Evolutionary conservation across 805 yeast species (phyloP), one percentile per base, ranked within the genome.

Genomic region (Hanseniaspora lindneri): DNA sequence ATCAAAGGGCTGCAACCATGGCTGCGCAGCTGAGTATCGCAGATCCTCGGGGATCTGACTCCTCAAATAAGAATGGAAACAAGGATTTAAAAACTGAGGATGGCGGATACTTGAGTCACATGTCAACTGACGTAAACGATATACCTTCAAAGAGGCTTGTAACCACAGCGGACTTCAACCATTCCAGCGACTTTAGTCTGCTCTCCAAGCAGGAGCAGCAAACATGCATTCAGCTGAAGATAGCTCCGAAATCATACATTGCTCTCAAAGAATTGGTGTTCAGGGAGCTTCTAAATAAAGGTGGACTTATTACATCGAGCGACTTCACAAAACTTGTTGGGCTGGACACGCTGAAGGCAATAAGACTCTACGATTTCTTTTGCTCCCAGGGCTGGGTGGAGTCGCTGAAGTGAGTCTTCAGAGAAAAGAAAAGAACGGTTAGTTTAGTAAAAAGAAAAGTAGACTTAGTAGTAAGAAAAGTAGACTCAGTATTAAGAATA

Each of bases 241-340:
- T 94, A 10, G 66, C 83, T 50, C 98, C 99, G 14, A 89, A 92
- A 62, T 94, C 97, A 3, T 92, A 89, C 59, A 68, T 92, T 52
- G 95, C 94, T 2, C 84, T 92, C 54, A 92, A 92, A 60, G 95
- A 85, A 61, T 77, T 85, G 3, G 64, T 92, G 49, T 86, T 92
- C 70, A 76, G 94, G 56, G 96, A 88, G 60, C 76, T 94, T 28
- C 68, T 88, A 34, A 79, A 84, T 55, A 79, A 83, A 37, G 94
- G 94, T 34, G 97, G 97, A 4, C 66, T 73, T 6, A 62, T 92
- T 58, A 84, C 84, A 66, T 81, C 83, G 65, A 80, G 84, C 58
- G 79, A 81, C 16, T 92, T 94, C n/a, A 73, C 87, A 56, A 95
- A 83, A 51, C 66, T 86, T 50, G 67, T 85, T 52, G 83, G 85